A percentile compares a stretch with the other conserved stretches of the same genome.
Evolutionary conservation across 2,329 filamentous ascomycete species (phyloP).

Genomic region (Pestalotiopsis fici): DNA sequence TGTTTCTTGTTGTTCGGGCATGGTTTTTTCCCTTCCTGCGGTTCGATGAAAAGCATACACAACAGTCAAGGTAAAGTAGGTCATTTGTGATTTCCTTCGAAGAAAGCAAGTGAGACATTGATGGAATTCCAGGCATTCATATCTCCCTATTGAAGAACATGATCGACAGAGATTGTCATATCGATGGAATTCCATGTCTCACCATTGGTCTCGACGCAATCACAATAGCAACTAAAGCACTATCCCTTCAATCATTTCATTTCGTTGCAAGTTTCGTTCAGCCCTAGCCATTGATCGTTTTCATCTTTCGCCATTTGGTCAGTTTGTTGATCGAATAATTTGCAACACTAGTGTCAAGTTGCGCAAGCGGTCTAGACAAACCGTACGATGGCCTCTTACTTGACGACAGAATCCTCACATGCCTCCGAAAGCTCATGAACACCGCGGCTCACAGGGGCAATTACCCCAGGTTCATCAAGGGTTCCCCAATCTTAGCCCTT

Average conservation of each 20-base stretch:
- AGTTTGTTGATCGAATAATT: too few species aligned
- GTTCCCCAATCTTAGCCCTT: neutral
- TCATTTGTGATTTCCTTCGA: neutral
- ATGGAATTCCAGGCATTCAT: neutral
- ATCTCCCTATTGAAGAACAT: neutral
- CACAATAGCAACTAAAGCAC: too few species aligned
- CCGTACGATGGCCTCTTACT: too few species aligned
- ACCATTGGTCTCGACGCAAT: neutral
- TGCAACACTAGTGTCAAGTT: too few species aligned
- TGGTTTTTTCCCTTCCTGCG: neutral
- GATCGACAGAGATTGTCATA: neutral
- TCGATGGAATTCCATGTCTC: neutral
- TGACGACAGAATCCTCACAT: constrained; percentile 6
- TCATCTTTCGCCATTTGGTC: too few species aligned
- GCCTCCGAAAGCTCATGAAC: neutral
- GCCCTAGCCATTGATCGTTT: too few species aligned
- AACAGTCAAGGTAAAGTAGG: too few species aligned
- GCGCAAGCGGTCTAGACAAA: too few species aligned
- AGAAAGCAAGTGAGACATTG: neutral
- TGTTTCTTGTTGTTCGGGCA: neutral
- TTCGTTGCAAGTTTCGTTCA: too few species aligned
- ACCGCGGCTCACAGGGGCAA: neutral
- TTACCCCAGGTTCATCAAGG: constrained; percentile 1
- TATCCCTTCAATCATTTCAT: too few species aligned
- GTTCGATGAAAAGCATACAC: too few species aligned